phyloP scores from a whole-genome alignment of 768 basidiomycete genomes.

The Phaffia tasmanica region DNA sequence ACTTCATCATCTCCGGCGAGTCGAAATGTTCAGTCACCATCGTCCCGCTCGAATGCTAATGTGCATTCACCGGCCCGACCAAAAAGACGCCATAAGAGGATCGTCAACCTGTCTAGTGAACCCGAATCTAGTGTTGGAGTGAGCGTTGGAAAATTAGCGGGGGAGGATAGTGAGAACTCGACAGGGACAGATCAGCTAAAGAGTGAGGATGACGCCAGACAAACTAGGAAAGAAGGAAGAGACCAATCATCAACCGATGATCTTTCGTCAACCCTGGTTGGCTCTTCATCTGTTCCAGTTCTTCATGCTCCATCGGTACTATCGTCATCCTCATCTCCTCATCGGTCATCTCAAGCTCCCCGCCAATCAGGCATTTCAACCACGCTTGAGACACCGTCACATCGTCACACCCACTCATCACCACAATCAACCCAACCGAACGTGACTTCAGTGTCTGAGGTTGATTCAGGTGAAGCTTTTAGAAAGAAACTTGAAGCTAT shows the following conservation, averaged over 20 bases:
- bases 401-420: constrained; percentile 26
- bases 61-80: constrained; percentile 11
- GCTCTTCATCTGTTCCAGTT: constrained; percentile 13
- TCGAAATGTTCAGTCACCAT: background rate
- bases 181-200: background rate
- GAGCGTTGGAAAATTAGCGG: background rate
- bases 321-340: constrained; percentile 37
- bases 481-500: constrained; percentile 67
- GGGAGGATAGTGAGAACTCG: constrained; percentile 33
- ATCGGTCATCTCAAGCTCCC: constrained; percentile 35
- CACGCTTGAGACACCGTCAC: constrained; percentile 51
- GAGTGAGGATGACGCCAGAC: constrained; percentile 9
- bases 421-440: background rate
- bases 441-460: constrained; percentile 27
- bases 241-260: background rate
- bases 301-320: constrained; percentile 2
- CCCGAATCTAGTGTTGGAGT: background rate
- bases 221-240: background rate
- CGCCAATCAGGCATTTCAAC: constrained; percentile 46
- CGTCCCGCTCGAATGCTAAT: constrained; percentile 6
- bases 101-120: constrained; percentile 55
- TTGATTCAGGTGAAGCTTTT: constrained; percentile 51
- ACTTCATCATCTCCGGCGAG: background rate
- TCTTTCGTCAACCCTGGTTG: background rate
- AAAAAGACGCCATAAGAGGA: constrained; percentile 55